phyloP scores from a whole-genome alignment of 2,329 filamentous ascomycete species.

The Aureobasidium sp. region DNA sequence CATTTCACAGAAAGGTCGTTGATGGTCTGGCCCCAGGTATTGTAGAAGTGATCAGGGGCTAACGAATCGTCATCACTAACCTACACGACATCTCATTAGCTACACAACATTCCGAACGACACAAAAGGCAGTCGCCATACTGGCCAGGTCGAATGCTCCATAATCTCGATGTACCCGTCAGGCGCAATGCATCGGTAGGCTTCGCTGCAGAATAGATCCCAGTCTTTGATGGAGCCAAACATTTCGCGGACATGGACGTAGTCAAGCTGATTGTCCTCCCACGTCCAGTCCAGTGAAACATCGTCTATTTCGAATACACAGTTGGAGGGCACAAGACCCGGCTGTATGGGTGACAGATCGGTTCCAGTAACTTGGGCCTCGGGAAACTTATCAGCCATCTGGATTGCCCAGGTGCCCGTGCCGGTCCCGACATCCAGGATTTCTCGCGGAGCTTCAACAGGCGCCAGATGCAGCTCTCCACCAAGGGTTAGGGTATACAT shows the following conservation, averaged over 20 bases:
- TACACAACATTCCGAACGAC: not conserved
- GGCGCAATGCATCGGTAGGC: constrained; percentile 28
- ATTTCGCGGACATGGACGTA: constrained; percentile 42
- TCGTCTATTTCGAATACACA: constrained; percentile 44
- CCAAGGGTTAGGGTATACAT: constrained; percentile 32
- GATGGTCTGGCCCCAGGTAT: constrained; percentile 11
- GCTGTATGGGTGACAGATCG: constrained; percentile 46
- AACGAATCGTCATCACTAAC: constrained; percentile 31
- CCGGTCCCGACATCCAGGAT: constrained; percentile 46
- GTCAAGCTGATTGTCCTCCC: constrained; percentile 31
- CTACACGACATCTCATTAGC: not conserved
- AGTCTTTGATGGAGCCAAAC: constrained; percentile 41
- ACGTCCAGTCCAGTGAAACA: constrained; percentile 36
- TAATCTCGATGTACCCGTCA: constrained; percentile 34
- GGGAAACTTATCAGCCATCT: constrained; percentile 29
- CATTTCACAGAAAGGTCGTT: not conserved
- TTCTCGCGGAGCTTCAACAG: constrained; percentile 22
- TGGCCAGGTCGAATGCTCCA: constrained; percentile 34
- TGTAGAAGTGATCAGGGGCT: constrained; percentile 16
- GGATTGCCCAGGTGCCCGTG: constrained; percentile 36
- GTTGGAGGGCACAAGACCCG: constrained; percentile 41
- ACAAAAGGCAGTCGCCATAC: constrained; percentile 2
- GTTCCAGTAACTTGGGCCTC: constrained; percentile 36
- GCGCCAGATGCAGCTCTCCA: constrained; percentile 27
- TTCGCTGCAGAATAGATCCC: constrained; percentile 36